phyloP scores from a whole-genome alignment of 192 early-diverging fungal species.

The Coemansia guatemalensis region DNA sequence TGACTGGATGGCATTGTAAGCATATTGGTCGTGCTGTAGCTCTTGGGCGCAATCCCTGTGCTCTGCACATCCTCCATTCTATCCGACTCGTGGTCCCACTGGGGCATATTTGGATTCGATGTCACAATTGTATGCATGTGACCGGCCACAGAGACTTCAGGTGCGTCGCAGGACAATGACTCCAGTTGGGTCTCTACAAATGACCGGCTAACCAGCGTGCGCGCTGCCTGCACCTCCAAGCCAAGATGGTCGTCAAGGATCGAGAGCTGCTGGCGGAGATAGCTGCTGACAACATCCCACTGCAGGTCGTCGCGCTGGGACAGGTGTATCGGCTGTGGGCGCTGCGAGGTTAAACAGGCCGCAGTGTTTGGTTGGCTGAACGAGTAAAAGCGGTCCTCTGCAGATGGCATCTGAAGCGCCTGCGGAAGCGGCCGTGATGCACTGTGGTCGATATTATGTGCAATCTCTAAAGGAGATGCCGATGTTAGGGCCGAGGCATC shows the following conservation, averaged over 20 bases:
- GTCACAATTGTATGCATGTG: conserved; percentile 14
- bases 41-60: conserved; percentile 20
- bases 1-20: conserved; percentile 8
- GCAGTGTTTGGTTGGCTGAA: conserved; percentile 12
- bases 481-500: not conserved
- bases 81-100: conserved; percentile 24
- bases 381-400: not conserved
- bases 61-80: conserved; percentile 2
- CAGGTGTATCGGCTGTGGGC: conserved; percentile 24
- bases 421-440: not conserved
- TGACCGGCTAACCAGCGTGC: conserved; percentile 16
- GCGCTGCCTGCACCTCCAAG: conserved; percentile 34
- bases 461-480: conserved; percentile 18
- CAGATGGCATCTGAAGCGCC: not conserved
- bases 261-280: conserved; percentile 38
- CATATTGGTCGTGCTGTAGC: conserved; percentile 29
- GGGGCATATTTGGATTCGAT: conserved; percentile 13
- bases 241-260: conserved; percentile 36
- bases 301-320: conserved; percentile 42
- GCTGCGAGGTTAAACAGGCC: not conserved
- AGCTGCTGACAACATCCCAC: conserved; percentile 43
- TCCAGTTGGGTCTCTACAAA: conserved; percentile 14
- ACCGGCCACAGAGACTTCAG: conserved; percentile 14
- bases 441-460: conserved; percentile 6
- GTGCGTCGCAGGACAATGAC: not conserved